Evolutionary conservation across 305 asterid species (phyloP), one percentile per base, ranked within the genome.

Genomic region (Fraxinus greggii): DNA sequence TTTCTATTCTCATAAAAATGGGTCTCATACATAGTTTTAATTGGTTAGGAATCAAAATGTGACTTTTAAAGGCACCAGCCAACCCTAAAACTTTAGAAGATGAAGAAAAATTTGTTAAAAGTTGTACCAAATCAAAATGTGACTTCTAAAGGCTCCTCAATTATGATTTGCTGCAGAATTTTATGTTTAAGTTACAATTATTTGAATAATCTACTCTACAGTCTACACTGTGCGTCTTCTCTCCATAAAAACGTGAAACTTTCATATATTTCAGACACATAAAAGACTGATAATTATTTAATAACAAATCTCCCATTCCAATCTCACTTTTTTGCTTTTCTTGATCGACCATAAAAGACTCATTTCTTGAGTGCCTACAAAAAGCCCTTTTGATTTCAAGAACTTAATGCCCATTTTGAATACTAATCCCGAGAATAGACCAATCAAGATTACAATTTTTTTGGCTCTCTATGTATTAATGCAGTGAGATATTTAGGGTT

Each of bases 91-190:
- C 56, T 4, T 23, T 3, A 3, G 72, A 65, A 23, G 7, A 65
- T 23, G 33, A 0, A 26, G 5, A 65, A 65, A 23, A 24, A 26
- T 24, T 65, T 24, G 72, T 23, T 63, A 65, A 24, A 65, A 65
- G 72, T 65, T 65, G 72, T 65, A 65, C 35, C n/a, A n/a, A n/a
- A n/a, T n/a, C n/a, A n/a, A n/a, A n/a, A n/a, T n/a, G n/a, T n/a
- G n/a, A n/a, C n/a, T n/a, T n/a, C n/a, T n/a, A n/a, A n/a, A n/a
- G n/a, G 69, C 69, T 59, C 31, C 23, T 61, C 86, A 87, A 85
- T 89, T 80, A 85, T 78, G 90, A 83, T 87, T 87, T 86, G 74
- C 85, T 80, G 59, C 85, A 82, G 78, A 89, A 69, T 85, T 86
- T 82, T 35, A 7, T 61, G 32, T 51, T 69, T 72, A 65, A 38